Evolutionary conservation across 2,329 filamentous ascomycete genomes (phyloP).

Genomic region (Podosphaera leucotricha): DNA sequence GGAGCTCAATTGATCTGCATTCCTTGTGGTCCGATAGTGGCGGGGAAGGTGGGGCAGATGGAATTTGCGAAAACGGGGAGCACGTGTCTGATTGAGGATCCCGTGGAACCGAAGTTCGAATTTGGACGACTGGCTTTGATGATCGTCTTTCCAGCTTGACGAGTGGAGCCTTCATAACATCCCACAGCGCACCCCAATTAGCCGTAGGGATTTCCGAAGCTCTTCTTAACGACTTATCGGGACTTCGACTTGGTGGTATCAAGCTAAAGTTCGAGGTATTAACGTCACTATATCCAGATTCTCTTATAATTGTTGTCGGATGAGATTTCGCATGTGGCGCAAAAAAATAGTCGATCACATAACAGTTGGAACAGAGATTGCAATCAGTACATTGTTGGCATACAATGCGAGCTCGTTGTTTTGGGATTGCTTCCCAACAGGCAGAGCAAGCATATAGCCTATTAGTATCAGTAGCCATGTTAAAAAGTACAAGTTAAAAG

Average conservation of each 20-base stretch:
- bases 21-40: constrained; percentile 1
- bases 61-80: constrained; percentile 1
- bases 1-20: constrained; percentile 13
- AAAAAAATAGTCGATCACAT: constrained; percentile 7
- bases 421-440: constrained; percentile 3
- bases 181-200: constrained; percentile 11
- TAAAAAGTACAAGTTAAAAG: neutral
- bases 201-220: constrained; percentile 8
- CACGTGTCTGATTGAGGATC: neutral
- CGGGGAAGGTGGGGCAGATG: constrained; percentile 3
- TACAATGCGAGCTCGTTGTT: constrained; percentile 3
- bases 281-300: constrained; percentile 6
- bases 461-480: neutral
- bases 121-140: neutral
- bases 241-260: constrained; percentile 1
- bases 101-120: neutral
- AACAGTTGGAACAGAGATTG: constrained; percentile 11
- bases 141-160: constrained; percentile 3
- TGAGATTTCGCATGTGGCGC: constrained; percentile 5
- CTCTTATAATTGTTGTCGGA: constrained; percentile 6
- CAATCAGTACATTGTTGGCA: constrained; percentile 6
- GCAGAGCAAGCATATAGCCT: constrained; percentile 4
- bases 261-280: constrained; percentile 4
- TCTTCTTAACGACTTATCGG: neutral
- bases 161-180: constrained; percentile 8